Base-by-base conservation (phyloP, 108 stramenopile species). In the Craspedostauros australis region DNA sequence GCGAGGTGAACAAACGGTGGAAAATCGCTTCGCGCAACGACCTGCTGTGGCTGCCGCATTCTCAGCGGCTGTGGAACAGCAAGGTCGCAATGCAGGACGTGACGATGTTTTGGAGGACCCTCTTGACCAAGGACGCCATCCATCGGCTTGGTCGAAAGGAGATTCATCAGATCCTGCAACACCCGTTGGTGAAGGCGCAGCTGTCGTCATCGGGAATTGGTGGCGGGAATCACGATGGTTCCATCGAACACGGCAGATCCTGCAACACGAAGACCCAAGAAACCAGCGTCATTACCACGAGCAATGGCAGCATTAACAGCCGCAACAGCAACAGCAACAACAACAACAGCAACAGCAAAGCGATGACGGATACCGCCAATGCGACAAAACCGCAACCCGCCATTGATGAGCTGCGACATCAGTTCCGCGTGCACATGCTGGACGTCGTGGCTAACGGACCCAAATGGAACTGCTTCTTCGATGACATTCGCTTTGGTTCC, bases 401-500 rank as follows among this genome's bases (percentile, higher is more conserved):
- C 9, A 2, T 7, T 24, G n/a, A n/a, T n/a, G 62, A 45, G 15
- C 18, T 34, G 2, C 39, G 48, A 48, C 30, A 46, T 11, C 32
- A 48, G 19, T n/a, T 55, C 3, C 53, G 49, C 39, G 46, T 64
- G 19, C 54, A 64, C 46, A 64, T 64, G 63, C 19, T 64, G 34
- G 63, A 64, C 48, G 22, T 55, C 34, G 41, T 64, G 36, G 54
- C 63, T 6, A 54, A 55, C 40, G 15, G n/a, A 4, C 27, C 44
- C 38, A 55, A 25, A 2, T 36, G 6, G 36, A 39, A 42, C 26
- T 2, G 8, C 3, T 57, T 66, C 39, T 61, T 53, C 50, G 39
- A 39, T 14, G 59, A 69, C 15, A 40, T 69, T 25, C 56, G 50
- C 28, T 69, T 69, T 28, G 68, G 68, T 0, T 61, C 59, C 1